Evolutionary conservation across 2,329 filamentous ascomycete genomes (phyloP).

Genomic region (Penicillium sp.): DNA sequence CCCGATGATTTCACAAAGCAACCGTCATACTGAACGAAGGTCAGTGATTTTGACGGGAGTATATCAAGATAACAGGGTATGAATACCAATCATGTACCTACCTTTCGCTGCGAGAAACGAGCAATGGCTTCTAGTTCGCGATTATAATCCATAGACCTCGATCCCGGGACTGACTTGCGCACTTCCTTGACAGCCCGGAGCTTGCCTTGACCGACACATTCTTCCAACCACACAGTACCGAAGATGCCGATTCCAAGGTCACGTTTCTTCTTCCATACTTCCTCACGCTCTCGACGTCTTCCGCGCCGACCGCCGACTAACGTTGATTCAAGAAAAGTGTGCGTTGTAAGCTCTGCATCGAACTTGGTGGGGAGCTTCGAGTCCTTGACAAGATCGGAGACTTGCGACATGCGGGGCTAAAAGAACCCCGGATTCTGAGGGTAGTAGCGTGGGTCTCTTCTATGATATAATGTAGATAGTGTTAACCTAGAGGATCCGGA

Average conservation of each 20-base stretch:
- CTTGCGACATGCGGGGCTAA: slow-evolving; percentile 9
- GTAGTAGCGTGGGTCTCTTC: neutral
- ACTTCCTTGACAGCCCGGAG: slow-evolving; percentile 11
- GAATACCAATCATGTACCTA: neutral
- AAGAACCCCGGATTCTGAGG: neutral
- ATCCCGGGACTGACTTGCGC: neutral
- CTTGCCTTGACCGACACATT: slow-evolving; percentile 1
- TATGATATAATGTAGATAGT: neutral
- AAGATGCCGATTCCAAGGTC: slow-evolving; percentile 7
- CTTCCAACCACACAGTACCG: slow-evolving; percentile 11
- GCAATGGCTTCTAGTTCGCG: slow-evolving; percentile 10
- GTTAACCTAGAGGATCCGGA: neutral
- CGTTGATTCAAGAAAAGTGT: slow-evolving; percentile 12
- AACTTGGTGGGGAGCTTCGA: slow-evolving; percentile 10
- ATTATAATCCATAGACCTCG: slow-evolving; percentile 5
- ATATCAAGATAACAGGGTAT: neutral
- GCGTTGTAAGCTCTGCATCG: slow-evolving; percentile 8
- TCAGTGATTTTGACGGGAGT: neutral
- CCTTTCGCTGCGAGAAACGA: slow-evolving; percentile 9
- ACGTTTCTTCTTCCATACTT: slow-evolving; percentile 8
- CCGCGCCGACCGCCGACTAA: slow-evolving; percentile 1
- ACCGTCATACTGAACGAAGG: slow-evolving; percentile 9
- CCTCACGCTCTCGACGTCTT: slow-evolving; percentile 6
- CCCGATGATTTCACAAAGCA: slow-evolving; percentile 28
- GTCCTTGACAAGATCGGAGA: slow-evolving; percentile 13